A percentile compares a stretch with the other conserved stretches of the same genome.
Conservation (phyloP, 2,329 filamentous ascomycete genomes). For the Emericellopsis atlantica region DNA sequence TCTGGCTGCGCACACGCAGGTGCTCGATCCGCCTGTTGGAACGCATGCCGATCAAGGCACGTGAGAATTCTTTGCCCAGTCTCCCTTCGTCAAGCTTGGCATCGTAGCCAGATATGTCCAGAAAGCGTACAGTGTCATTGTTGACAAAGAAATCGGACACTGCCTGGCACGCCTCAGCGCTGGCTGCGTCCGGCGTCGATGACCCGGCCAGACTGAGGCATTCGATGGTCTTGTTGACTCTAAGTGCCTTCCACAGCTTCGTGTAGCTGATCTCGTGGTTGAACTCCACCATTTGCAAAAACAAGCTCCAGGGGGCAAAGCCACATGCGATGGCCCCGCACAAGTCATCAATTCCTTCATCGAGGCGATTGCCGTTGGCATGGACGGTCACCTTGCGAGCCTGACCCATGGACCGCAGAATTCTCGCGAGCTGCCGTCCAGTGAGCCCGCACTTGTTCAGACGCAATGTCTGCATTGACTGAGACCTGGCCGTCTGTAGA, state of each 20-base stretch:
- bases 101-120: slow-evolving; percentile 44
- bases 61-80: slow-evolving; percentile 39
- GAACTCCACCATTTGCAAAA: slow-evolving; percentile 47
- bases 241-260: slow-evolving; percentile 34
- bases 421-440: slow-evolving; percentile 32
- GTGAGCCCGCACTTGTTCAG: slow-evolving; percentile 40
- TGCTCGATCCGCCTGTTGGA: slow-evolving; percentile 32
- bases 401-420: slow-evolving; percentile 37
- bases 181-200: slow-evolving; percentile 31
- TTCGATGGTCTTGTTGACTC: slow-evolving; percentile 34
- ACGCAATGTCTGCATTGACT: slow-evolving; percentile 27
- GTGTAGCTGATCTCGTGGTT: slow-evolving; percentile 36
- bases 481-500: slow-evolving; percentile 24
- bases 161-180: slow-evolving; percentile 31
- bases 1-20: slow-evolving; percentile 42
- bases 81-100: slow-evolving; percentile 45
- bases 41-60: slow-evolving; percentile 32
- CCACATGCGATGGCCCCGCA: slow-evolving; percentile 32
- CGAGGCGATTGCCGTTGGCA: slow-evolving; percentile 39
- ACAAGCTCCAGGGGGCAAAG: slow-evolving; percentile 34
- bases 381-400: slow-evolving; percentile 33
- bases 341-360: slow-evolving; percentile 36
- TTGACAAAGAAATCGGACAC: slow-evolving; percentile 37
- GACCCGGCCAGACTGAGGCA: slow-evolving; percentile 42
- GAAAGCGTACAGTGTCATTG: slow-evolving; percentile 36